phyloP scores from a whole-genome alignment of 2,329 filamentous ascomycete genomes.

The Fusarium mangiferae region DNA sequence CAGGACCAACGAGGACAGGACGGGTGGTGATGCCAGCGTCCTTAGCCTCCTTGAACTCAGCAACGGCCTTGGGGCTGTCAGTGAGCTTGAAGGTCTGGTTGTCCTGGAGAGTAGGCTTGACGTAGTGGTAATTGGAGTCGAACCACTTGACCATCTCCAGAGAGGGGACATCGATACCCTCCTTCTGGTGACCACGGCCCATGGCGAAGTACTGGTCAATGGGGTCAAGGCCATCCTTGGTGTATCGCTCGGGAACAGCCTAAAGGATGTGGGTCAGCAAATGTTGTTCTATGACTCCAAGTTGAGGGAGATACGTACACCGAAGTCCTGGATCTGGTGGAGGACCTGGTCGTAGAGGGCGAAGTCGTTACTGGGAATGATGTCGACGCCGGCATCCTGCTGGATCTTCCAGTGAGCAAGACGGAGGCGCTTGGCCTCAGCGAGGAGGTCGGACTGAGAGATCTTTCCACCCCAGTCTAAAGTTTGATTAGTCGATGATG shows the following conservation, averaged over 20 bases:
- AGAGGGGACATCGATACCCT: slow-evolving; percentile 88
- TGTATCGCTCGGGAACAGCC: slow-evolving; percentile 94
- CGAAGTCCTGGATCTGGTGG: slow-evolving; percentile 97
- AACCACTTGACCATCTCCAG: slow-evolving; percentile 99
- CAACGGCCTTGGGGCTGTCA: slow-evolving; percentile 90
- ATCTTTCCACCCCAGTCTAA: slow-evolving; percentile 90
- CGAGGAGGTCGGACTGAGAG: slow-evolving; percentile 87
- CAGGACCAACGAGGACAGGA: slow-evolving; percentile 93
- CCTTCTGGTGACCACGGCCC: slow-evolving; percentile 98
- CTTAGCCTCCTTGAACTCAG: slow-evolving; percentile 97
- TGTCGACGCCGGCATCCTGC: slow-evolving; percentile 96
- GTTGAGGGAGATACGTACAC: slow-evolving; percentile 67
- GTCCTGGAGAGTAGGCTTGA: slow-evolving; percentile 98
- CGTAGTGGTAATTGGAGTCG: slow-evolving; percentile 99
- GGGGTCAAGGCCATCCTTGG: slow-evolving; percentile 84
- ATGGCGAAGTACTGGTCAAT: slow-evolving; percentile 99
- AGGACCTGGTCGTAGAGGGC: slow-evolving; percentile 98
- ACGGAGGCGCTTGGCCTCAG: slow-evolving; percentile 96
- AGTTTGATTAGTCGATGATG: slow-evolving; percentile 27
- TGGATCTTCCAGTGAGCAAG: slow-evolving; percentile 99
- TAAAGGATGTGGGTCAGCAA: slow-evolving; percentile 49
- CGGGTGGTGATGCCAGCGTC: slow-evolving; percentile 92
- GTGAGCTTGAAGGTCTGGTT: slow-evolving; percentile 95
- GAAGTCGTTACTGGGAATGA: slow-evolving; percentile 99
- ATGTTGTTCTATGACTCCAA: neutral